phyloP scores from a whole-genome alignment of 768 basidiomycete genomes.

The Lentinula aciculospora region DNA sequence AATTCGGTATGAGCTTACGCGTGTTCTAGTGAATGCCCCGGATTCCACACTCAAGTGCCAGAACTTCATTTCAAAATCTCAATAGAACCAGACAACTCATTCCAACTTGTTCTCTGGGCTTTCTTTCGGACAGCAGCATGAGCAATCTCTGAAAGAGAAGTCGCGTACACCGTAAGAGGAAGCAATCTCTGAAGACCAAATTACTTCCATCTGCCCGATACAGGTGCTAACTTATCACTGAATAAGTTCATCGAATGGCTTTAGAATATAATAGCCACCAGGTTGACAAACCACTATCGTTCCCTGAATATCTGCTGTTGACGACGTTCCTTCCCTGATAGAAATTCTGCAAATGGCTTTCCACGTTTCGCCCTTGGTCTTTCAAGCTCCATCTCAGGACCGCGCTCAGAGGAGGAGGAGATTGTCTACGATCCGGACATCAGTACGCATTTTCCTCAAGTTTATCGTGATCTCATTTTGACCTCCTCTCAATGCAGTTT shows the following conservation, averaged over 20 bases:
- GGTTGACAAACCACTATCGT: constrained; percentile 21
- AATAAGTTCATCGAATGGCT: constrained; percentile 45
- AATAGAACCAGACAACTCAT: background rate
- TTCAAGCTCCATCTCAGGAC: constrained; percentile 59
- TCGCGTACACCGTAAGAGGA: constrained; percentile 25
- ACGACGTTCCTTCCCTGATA: constrained; percentile 18
- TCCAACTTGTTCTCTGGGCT: background rate
- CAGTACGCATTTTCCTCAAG: constrained; percentile 26
- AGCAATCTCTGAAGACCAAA: background rate
- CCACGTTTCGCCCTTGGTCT: constrained; percentile 57
- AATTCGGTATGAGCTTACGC: constrained; percentile 52
- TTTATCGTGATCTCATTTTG: background rate
- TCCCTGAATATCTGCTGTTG: background rate
- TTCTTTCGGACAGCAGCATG: background rate
- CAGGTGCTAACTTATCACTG: constrained; percentile 22
- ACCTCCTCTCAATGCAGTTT: constrained; percentile 10
- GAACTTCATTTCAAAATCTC: background rate
- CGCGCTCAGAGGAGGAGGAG: constrained; percentile 28
- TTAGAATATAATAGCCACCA: constrained; percentile 40
- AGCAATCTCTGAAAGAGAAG: constrained; percentile 21
- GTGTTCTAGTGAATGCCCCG: constrained; percentile 10
- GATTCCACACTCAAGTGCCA: background rate
- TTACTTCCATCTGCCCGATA: too few species aligned
- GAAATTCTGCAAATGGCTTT: constrained; percentile 60
- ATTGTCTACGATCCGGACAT: constrained; percentile 41